Evolutionary conservation across 805 yeast genomes (phyloP), one percentile per base, ranked within the genome.

Genomic region (Ogataea pilisensis): DNA sequence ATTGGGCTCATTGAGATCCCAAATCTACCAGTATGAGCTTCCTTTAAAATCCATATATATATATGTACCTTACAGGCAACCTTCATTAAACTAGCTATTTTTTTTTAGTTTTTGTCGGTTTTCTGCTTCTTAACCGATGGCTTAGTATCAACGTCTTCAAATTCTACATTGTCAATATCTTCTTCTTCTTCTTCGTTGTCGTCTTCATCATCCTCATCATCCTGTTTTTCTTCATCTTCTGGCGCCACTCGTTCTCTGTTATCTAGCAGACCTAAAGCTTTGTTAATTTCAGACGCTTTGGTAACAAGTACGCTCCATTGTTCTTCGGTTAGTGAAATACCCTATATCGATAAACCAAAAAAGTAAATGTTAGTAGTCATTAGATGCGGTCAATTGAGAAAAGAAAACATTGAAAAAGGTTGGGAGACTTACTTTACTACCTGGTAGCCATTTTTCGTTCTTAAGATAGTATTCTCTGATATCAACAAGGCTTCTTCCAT

Each of bases 391-490:
- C n/a, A n/a, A n/a, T n/a, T n/a, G n/a, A n/a, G n/a, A n/a, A n/a
- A n/a, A n/a, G n/a, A n/a, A n/a, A n/a, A n/a, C n/a, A n/a, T n/a
- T n/a, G n/a, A n/a, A n/a, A n/a, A n/a, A n/a, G 32, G 6, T 17
- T 20, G 28, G 13, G 9, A 28, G 16, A 48, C 66, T 38, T 46
- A 66, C 82, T 63, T 90, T 90, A 55, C 79, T 82, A 1, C 95
- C 95, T 0, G 98, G 98, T 44, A 72, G 72, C 66, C 73, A 69
- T 45, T 79, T 82, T 8, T 68, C 64, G 3, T 68, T 61, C n/a
- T 69, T 65, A 37, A 79, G 76, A 60, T 87, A 90, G 64, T 70
- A 88, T 58, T 90, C 96, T 43, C 98, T 74, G 39, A 90, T 85
- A 54, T 90, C 96, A 12, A 91, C 78, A 49, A 89, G 65, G 26